phyloP scores from a whole-genome alignment of 2,329 filamentous ascomycete genomes.

The Diaporthe amygdali region DNA sequence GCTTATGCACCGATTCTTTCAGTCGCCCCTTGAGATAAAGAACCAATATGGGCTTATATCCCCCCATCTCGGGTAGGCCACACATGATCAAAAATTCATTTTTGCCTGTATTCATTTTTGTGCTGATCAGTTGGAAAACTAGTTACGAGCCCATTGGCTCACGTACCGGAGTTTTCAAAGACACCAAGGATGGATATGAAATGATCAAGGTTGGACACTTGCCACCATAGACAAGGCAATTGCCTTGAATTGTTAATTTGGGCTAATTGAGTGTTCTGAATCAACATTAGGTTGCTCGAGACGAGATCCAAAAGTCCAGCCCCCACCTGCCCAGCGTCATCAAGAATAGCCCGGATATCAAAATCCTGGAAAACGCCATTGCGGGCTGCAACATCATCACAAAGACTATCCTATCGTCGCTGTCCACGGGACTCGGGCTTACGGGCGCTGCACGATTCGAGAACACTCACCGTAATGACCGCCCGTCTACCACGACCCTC shows the following conservation, averaged over 20 bases:
- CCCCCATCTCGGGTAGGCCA: slow-evolving; percentile 53
- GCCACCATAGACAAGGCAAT: background rate
- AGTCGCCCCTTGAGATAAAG: slow-evolving; percentile 57
- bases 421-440: slow-evolving; percentile 53
- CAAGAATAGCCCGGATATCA: slow-evolving; percentile 54
- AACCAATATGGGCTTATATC: slow-evolving; percentile 61
- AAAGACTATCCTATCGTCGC: slow-evolving; percentile 55
- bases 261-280: slow-evolving; percentile 43
- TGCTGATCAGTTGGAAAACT: background rate
- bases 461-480: slow-evolving; percentile 56
- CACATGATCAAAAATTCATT: background rate
- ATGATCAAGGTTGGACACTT: slow-evolving; percentile 51
- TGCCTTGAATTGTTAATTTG: background rate
- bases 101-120: background rate
- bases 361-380: slow-evolving; percentile 54
- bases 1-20: slow-evolving; percentile 63
- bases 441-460: slow-evolving; percentile 52
- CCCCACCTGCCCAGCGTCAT: slow-evolving; percentile 48
- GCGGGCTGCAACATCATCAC: slow-evolving; percentile 55
- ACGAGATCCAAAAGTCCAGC: slow-evolving; percentile 33
- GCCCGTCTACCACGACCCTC: slow-evolving; percentile 53
- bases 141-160: slow-evolving; percentile 56
- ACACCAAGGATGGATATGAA: slow-evolving; percentile 58
- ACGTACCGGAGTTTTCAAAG: slow-evolving; percentile 50
- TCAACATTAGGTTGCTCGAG: slow-evolving; percentile 53